Evolutionary conservation across 164 flowering plant genomes (phyloP).

Genomic region (Houttuynia cordata): DNA sequence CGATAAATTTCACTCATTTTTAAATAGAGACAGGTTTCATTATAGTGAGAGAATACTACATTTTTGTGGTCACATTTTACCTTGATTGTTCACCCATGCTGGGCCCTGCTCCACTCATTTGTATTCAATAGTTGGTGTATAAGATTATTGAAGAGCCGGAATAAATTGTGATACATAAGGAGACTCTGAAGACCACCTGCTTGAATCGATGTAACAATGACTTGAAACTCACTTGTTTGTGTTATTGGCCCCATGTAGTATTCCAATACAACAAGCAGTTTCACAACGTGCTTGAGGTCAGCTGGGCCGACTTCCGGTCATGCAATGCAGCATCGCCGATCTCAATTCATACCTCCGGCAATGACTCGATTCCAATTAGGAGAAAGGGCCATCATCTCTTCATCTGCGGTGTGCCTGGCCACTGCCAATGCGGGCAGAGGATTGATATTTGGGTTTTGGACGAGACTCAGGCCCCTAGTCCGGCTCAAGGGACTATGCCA

Average conservation of each 20-base stretch:
- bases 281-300: conserved; percentile 64
- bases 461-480: neutral
- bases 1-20: too few relatives aligned
- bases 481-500: neutral
- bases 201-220: neutral
- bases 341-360: conserved; percentile 30
- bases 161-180: too few relatives aligned
- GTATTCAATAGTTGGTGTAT: too few relatives aligned
- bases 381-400: conserved; percentile 41
- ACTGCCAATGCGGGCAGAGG: conserved; percentile 57
- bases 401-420: conserved; percentile 61
- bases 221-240: neutral
- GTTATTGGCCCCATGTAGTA: conserved; percentile 14
- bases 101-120: too few relatives aligned
- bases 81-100: too few relatives aligned
- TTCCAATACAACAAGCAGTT: conserved; percentile 41
- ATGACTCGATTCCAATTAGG: conserved; percentile 34
- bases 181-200: neutral
- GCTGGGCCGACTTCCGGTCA: conserved; percentile 25
- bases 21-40: too few relatives aligned
- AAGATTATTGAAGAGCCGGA: too few relatives aligned
- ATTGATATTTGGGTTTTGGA: conserved; percentile 38
- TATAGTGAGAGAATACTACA: too few relatives aligned
- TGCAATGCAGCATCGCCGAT: conserved; percentile 47
- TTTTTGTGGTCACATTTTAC: too few relatives aligned